These are phyloP conservation scores for Malassezia sp. DNA, from an alignment of 1,284 basidiomycete genomes.

Conservation along the genomic window DNA sequence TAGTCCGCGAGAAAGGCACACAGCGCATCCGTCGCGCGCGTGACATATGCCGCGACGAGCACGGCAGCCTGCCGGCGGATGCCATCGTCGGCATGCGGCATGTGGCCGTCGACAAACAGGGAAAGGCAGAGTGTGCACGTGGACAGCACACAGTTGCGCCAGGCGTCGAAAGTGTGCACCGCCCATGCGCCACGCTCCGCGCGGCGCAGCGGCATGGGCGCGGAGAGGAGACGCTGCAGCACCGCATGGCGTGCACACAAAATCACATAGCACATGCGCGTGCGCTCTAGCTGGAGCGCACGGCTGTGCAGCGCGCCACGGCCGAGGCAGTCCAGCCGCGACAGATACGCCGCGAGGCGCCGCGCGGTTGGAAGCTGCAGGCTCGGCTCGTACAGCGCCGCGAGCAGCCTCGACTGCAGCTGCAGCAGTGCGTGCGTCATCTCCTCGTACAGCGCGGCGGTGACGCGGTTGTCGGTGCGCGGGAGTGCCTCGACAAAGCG, in stretches of 20 bases:
- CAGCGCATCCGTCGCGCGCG: not conserved
- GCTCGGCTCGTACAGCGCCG: not conserved
- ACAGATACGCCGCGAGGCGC: not conserved
- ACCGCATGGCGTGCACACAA: not conserved
- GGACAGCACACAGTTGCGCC: not conserved
- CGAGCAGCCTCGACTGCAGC: not conserved
- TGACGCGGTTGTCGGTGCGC: not conserved
- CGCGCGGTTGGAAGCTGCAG: slow-evolving; percentile 3
- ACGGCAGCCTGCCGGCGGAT: too few species aligned
- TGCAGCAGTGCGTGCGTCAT: not conserved
- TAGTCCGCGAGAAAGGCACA: not conserved
- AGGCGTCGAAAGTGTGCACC: not conserved
- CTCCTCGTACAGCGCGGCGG: not conserved
- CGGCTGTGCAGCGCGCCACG: not conserved
- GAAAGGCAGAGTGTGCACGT: slow-evolving; percentile 1
- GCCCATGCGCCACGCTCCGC: not conserved
- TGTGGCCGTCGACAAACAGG: slow-evolving; percentile 1
- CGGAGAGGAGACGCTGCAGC: not conserved
- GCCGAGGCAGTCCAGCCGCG: not conserved
- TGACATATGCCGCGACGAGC: slow-evolving; percentile 2
- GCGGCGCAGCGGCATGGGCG: not conserved
- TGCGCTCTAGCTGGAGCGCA: not conserved
- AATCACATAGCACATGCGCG: slow-evolving; percentile 6
- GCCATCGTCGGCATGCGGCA: not conserved
- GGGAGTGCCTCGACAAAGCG: not conserved